Conservation (phyloP, 164 flowering plant species). For the Tetrastigma voinierianum region DNA sequence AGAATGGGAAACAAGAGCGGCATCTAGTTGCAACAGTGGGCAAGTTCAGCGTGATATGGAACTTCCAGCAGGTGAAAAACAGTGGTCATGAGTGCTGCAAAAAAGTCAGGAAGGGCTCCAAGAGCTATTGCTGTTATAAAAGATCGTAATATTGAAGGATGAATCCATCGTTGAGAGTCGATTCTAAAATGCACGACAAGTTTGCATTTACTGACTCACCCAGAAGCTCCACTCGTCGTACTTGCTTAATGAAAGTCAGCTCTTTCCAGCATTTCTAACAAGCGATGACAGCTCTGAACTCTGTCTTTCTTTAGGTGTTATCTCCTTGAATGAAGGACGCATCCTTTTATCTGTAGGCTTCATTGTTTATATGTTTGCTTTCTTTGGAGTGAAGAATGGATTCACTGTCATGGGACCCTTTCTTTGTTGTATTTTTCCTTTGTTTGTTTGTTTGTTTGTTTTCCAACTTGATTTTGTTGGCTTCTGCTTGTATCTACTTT, state of each 20-base stretch:
- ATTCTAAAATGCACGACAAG: constrained; percentile 55
- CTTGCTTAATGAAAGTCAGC: constrained; percentile 55
- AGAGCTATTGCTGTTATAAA: constrained; percentile 51
- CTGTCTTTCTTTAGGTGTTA: not conserved
- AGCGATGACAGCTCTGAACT: constrained; percentile 3
- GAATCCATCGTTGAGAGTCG: constrained; percentile 49
- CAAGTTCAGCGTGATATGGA: constrained; percentile 77
- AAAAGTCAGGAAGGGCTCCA: constrained; percentile 50
- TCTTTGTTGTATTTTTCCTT: not conserved
- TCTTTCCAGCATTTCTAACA: constrained; percentile 43
- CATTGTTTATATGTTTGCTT: not conserved
- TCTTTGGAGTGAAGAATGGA: not conserved
- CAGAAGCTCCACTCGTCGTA: constrained; percentile 59
- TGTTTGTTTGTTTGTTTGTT: not conserved
- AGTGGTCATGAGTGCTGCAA: constrained; percentile 45
- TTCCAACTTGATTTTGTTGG: not conserved
- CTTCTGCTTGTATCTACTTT: constrained; percentile 2
- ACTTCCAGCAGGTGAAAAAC: constrained; percentile 72
- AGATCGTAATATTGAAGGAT: constrained; percentile 43
- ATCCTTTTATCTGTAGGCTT: not conserved
- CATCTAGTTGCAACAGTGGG: constrained; percentile 69
- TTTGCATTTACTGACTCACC: constrained; percentile 40
- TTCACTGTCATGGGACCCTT: not conserved
- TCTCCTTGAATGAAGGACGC: too few species aligned
- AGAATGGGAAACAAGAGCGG: constrained; percentile 65